Percentiles rank a stretch among this genome's conserved stretches.
These are phyloP conservation scores for Grifola frondosa DNA, from an alignment of 1,284 basidiomycete species.

Conservation along the genomic window DNA sequence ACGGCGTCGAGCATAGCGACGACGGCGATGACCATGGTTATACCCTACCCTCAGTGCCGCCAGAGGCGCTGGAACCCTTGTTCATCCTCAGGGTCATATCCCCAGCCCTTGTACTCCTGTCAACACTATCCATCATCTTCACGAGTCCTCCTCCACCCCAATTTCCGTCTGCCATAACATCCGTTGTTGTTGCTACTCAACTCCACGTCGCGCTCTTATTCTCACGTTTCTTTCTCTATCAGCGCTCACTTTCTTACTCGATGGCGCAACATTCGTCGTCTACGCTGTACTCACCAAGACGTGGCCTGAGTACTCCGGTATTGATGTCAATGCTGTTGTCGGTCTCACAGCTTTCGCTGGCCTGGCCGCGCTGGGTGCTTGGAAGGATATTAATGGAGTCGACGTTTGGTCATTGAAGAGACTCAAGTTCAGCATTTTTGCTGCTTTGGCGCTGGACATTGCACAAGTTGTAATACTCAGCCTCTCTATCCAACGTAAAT, in stretches of 20 bases:
- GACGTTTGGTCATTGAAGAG: conserved; percentile 67
- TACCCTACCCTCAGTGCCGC: conserved; percentile 12
- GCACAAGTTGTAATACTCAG: conserved; percentile 55
- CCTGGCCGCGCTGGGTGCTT: conserved; percentile 68
- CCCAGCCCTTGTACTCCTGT: conserved; percentile 59
- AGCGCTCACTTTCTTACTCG: conserved; percentile 83
- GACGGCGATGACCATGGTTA: conserved; percentile 28
- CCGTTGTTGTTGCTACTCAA: conserved; percentile 70
- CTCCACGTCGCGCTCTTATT: conserved; percentile 73
- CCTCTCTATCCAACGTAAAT: conserved; percentile 45
- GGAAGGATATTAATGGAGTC: conserved; percentile 72
- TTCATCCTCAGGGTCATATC: conserved; percentile 62
- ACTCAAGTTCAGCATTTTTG: conserved; percentile 51
- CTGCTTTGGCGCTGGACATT: conserved; percentile 59
- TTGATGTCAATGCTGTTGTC: conserved; percentile 66
- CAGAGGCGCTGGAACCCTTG: conserved; percentile 34
- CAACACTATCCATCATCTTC: conserved; percentile 58
- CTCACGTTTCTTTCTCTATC: conserved; percentile 65
- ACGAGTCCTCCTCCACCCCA: conserved; percentile 45
- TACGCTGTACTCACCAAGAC: conserved; percentile 61
- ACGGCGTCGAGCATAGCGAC: conserved; percentile 31
- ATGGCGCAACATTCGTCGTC: conserved; percentile 71
- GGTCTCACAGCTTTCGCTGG: conserved; percentile 69
- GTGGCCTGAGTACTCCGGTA: conserved; percentile 64
- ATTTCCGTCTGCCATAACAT: conserved; percentile 64